Base-by-base conservation (phyloP, 1,139 yeast genomes). In the Casaregolazyma lundiana region DNA sequence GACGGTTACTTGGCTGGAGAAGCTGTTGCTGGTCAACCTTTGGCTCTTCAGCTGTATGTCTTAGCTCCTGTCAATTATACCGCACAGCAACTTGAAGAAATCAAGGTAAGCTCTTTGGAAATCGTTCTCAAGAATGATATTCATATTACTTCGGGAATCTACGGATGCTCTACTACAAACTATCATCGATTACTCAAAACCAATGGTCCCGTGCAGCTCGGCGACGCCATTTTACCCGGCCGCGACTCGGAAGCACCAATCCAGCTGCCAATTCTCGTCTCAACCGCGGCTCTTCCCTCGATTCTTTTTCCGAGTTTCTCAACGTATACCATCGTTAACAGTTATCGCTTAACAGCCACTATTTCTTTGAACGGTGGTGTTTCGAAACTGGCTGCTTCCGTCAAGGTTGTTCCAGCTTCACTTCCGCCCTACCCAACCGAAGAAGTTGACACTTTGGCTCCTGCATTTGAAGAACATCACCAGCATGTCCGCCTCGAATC, bases 111-210 rank as follows among this genome's bases (percentile, higher is more conserved):
- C 16, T 19, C 26, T 3, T 6, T 36, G 26, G 44, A 41, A 7
- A 17, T 41, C n/a, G 35, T 22, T 18, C 35, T 41, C 11, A 41
- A 41, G 35, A 41, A 41, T 17, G 44, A 41, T 34, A 41, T 41
- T 17, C 18, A 30, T 17, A 41, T 41, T 35, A 35, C 44, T 3
- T 38, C 36, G 5, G 37, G 38, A 29, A 41, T 24, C 35, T 34
- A 35, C 24, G 15, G 32, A 6, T 34, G 38, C 13, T 30, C 37
- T 17, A 41, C 44, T 22, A 35, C 44, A 20, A 41, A 41, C n/a
- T 34, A 41, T 18, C 36, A 41, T 22, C 15, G 19, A 13, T 35
- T 41, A 24, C 40, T 34, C 8, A 13, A 34, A 35, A 9, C 32
- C 24, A 8, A 4, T 13, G 20, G 29, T 2, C 35, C 41, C 32